These are phyloP conservation scores for Sequoiadendron giganteum DNA, from an alignment of 75 land plant species.

Conservation along the genomic window DNA sequence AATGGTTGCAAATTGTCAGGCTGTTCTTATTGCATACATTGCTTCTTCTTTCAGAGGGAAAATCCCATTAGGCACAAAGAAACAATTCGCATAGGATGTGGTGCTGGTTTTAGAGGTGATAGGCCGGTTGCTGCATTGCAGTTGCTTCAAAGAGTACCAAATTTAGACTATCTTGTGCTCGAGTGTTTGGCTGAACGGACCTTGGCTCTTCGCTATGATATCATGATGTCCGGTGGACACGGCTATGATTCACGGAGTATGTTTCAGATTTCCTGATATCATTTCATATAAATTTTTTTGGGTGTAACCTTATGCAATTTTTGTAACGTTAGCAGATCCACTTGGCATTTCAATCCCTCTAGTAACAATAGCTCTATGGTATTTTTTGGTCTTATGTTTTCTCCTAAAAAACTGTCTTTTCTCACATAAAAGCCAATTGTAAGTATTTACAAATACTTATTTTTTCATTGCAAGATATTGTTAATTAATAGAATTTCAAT, in stretches of 20 bases:
- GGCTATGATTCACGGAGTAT: conserved; percentile 92
- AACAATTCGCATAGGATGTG: conserved; percentile 78
- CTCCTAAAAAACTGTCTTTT: neutral
- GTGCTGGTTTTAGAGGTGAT: conserved; percentile 95
- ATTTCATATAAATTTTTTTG: neutral
- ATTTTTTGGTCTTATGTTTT: neutral
- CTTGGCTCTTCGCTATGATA: conserved; percentile 68
- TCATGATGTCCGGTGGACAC: conserved; percentile 67
- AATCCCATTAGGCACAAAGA: conserved; percentile 55
- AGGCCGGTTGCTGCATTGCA: conserved; percentile 79
- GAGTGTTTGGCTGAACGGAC: conserved; percentile 96
- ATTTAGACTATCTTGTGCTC: conserved; percentile 77
- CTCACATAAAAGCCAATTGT: neutral
- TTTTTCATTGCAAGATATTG: neutral
- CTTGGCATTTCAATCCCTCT: neutral
- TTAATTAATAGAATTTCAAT: neutral
- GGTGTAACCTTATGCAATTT: neutral
- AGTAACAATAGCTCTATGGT: neutral
- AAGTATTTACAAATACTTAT: neutral
- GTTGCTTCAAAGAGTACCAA: conserved; percentile 62
- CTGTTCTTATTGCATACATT: neutral
- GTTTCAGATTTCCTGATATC: conserved; percentile 15
- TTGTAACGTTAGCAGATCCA: neutral
- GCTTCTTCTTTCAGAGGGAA: conserved; percentile 41
- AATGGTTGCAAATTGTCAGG: neutral